phyloP scores from a whole-genome alignment of 768 basidiomycete species.

The Termitomyces sp. region DNA sequence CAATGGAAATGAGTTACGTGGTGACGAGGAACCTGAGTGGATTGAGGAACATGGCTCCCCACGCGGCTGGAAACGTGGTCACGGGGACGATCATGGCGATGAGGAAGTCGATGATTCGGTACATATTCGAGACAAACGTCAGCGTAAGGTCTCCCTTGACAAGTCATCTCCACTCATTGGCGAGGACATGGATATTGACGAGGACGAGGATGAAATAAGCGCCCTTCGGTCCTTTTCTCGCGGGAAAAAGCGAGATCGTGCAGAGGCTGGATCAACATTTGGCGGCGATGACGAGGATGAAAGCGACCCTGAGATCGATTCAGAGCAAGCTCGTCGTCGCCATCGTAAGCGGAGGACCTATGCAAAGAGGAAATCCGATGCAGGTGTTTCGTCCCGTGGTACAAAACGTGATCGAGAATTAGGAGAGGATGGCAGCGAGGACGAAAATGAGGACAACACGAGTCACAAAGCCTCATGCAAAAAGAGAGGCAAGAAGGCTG shows the following conservation, averaged over 20 bases:
- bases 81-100: conserved; percentile 43
- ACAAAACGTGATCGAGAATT: conserved; percentile 66
- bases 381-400: conserved; percentile 37
- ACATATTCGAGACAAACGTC: conserved; percentile 47
- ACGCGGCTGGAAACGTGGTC: conserved; percentile 49
- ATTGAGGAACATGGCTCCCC: conserved; percentile 21
- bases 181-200: conserved; percentile 46
- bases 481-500: conserved; percentile 50
- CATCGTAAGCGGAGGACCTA: conserved; percentile 58
- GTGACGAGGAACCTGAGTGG: conserved; percentile 46
- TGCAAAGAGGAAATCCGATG: conserved; percentile 49
- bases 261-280: conserved; percentile 69
- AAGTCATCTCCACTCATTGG: conserved; percentile 32
- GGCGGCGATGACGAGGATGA: conserved; percentile 56
- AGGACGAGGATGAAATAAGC: conserved; percentile 39
- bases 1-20: conserved; percentile 43
- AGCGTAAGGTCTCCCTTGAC: conserved; percentile 50
- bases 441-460: conserved; percentile 30
- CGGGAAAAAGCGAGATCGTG: conserved; percentile 76
- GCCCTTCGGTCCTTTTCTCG: conserved; percentile 36
- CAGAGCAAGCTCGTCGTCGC: conserved; percentile 39
- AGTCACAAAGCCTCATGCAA: conserved; percentile 34
- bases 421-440: conserved; percentile 43
- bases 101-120: conserved; percentile 31
- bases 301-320: conserved; percentile 32